Base-by-base conservation (phyloP, 202 grass and related monocot species). In the Alloteropsis angusta region DNA sequence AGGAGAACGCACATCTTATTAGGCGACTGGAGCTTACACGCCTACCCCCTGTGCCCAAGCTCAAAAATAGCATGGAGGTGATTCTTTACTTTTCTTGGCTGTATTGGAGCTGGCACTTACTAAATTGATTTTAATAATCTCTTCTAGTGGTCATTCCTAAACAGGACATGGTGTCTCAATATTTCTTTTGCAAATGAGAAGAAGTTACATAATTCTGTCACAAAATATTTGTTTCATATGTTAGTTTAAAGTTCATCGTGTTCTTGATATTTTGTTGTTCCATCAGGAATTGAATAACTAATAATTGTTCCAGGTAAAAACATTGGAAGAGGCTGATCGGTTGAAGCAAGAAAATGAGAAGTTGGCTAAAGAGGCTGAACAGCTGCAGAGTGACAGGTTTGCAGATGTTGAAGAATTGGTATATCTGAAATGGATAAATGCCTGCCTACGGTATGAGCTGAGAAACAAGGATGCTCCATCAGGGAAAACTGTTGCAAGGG, bases 361-460 rank as follows among this genome's bases (percentile, higher is more conserved):
- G 46, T 74, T 99, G 65, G 75, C 81, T 54, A 84, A 93, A 76
- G 90, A 99, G 66, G 57, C 88, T 21, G 92, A 99, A 54, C 92
- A 96, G 30, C 82, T 93, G 45, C 84, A 86, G 86, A 71, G 60
- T 30, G 86, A 90, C 63, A 82, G 90, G 47, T 99, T 93, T 87
- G 73, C 90, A 22, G 92, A 99, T 86, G 92, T 93, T 15, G 96
- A 96, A 84, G 92, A 99, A 62, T 76, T 99, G 84, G 96, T 99
- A 35, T 99, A 99, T 79, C 88, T 99, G 9, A 99, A 88, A 93
- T 99, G 96, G 96, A 86, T 96, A 50, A 99, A 96, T 82, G 96
- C 92, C 81, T 99, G 96, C 83, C 84, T 96, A n/a, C 84, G 96
- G 55, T 91, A 93, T 26, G 96, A 99, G 72, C 59, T 99, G 71